Conservation (phyloP, 805 yeast species). For the Priceomyces melissophilus region DNA sequence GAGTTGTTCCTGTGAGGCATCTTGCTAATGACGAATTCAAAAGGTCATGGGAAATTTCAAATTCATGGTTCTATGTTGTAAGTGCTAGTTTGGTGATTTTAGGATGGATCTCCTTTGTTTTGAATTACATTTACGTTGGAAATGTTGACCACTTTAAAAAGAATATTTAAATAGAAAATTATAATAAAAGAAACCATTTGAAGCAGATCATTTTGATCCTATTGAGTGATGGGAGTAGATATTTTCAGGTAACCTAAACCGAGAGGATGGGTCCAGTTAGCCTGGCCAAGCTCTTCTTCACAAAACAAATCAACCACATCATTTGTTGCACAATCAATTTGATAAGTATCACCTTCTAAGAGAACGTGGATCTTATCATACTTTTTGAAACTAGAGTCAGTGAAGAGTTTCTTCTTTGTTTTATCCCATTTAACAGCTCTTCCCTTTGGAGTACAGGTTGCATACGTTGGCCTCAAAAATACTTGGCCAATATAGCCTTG, state of each 20-base stretch:
- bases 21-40: constrained; percentile 93
- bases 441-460: constrained; percentile 8
- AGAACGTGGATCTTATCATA: constrained; percentile 9
- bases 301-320: constrained; percentile 21
- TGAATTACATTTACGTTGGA: constrained; percentile 52
- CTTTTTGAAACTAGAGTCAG: constrained; percentile 9
- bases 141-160: constrained; percentile 25
- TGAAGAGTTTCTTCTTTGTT: constrained; percentile 7
- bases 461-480: constrained; percentile 15
- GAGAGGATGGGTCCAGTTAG: constrained; percentile 19
- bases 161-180: constrained; percentile 12
- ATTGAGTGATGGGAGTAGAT: not conserved
- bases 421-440: constrained; percentile 12
- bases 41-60: constrained; percentile 89
- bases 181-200: not conserved
- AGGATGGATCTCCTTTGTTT: constrained; percentile 78
- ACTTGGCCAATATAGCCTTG: constrained; percentile 19
- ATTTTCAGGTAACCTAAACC: constrained; percentile 11
- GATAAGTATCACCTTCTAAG: constrained; percentile 8
- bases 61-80: constrained; percentile 86
- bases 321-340: constrained; percentile 20
- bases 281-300: constrained; percentile 14
- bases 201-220: constrained; percentile 1
- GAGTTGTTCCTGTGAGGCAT: constrained; percentile 83
- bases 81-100: constrained; percentile 64